A percentile compares a stretch with the other conserved stretches of the same genome.
These are phyloP conservation scores for Peltaster fructicola DNA, from an alignment of 2,329 filamentous ascomycete species.

Conservation along the genomic window DNA sequence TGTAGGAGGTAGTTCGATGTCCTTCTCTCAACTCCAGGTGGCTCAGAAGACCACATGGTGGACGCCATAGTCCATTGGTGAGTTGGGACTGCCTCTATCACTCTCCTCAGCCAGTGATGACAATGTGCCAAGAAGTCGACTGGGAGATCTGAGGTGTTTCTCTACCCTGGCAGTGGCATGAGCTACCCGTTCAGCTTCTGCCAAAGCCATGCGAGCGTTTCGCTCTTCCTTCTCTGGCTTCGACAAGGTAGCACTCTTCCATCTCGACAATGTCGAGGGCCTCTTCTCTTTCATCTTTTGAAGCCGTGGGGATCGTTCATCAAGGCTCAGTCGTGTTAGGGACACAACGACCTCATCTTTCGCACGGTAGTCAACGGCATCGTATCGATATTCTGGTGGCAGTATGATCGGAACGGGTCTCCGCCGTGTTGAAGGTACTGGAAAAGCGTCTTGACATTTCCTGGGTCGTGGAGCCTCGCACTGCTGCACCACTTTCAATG, in stretches of 20 bases:
- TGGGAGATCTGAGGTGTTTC: too few relatives aligned
- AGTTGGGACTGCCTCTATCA: too few relatives aligned
- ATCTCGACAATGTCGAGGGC: not conserved
- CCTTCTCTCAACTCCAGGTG: too few relatives aligned
- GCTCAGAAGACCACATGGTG: too few relatives aligned
- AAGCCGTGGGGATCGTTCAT: not conserved
- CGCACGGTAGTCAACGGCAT: not conserved
- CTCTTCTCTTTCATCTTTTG: not conserved
- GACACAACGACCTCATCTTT: not conserved
- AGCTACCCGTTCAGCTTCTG: too few relatives aligned
- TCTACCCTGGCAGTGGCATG: too few relatives aligned
- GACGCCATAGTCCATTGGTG: too few relatives aligned
- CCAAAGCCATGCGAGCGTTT: too few relatives aligned
- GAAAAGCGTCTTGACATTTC: not conserved
- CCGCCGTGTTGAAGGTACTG: not conserved
- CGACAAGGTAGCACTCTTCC: not conserved
- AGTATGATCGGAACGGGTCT: not conserved
- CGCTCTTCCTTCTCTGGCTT: not conserved
- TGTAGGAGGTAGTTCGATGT: too few relatives aligned
- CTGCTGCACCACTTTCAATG: not conserved
- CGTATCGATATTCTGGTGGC: too few relatives aligned
- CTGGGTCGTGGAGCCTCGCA: not conserved
- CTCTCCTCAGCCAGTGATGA: too few relatives aligned
- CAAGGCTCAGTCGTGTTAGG: not conserved
- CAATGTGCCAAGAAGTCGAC: too few relatives aligned